Base-by-base conservation (phyloP, 768 basidiomycete genomes). In the Amanita polypyramis region DNA sequence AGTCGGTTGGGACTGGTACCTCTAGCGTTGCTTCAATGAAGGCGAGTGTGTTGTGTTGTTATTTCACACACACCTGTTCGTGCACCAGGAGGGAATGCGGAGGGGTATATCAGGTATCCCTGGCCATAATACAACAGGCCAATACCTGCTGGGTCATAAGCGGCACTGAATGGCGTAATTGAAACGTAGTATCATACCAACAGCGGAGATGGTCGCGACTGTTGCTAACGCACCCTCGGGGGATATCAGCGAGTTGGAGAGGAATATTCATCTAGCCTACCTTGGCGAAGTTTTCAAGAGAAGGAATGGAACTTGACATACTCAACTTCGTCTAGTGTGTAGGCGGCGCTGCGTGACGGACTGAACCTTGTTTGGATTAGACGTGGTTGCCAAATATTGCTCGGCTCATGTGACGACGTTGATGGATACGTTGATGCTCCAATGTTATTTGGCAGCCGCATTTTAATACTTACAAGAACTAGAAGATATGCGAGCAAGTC, bases 51-150 rank as follows among this genome's bases (percentile, higher is more conserved):
- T 40, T 25, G 14, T 10, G 21, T 34, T 37, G 27, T 51, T 30
- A 21, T 33, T 19, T 9, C 21, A 17, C n/a, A 56, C 63, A 51
- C 50, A 88, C 91, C 76, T 57, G 70, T 81, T 41, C 92, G 70
- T 20, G 91, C 91, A 1, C 91, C 91, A 4, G 80, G 75, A 20
- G 74, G 74, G 47, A 88, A 82, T 6, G 83, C 82, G 14, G 89
- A 82, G 0, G 93, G 93, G 62, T 95, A 97, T 60, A 97, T 94
- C 45, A 97, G 70, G 55, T 77, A 84, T 60, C 82, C 85, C 61
- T 97, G 93, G 23, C 86, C 89, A 54, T 85, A 84, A 64, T 85
- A 92, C 14, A 91, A 73, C 30, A 93, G 71, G 8, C 85, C 82
- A 43, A 75, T 75, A 50, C 80, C 85, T 87, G 54, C 1, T 33